Conservation (phyloP, 495 filamentous ascomycete species). For the Ascodesmis nigricans region DNA sequence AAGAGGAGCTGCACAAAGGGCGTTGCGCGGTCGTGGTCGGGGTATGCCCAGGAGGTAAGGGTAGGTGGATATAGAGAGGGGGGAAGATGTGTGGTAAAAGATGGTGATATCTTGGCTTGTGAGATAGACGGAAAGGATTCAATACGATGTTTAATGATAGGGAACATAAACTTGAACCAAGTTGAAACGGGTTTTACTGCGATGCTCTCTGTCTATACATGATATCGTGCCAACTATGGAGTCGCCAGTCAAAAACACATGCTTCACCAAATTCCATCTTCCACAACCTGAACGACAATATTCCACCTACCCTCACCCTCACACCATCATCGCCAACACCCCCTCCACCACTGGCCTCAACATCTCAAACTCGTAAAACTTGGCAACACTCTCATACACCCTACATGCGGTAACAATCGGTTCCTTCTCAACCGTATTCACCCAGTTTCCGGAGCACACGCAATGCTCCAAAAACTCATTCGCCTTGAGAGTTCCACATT, state of each 20-base stretch:
- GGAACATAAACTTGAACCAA: no score
- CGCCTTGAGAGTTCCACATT: constrained; percentile 41
- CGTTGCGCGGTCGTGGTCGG: constrained; percentile 59
- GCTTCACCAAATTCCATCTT: no score
- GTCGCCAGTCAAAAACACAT: no score
- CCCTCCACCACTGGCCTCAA: constrained; percentile 49
- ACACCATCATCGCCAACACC: constrained; percentile 24
- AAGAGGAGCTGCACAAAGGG: constrained; percentile 79
- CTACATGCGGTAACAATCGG: constrained; percentile 41
- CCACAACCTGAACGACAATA: no score
- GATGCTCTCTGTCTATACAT: no score
- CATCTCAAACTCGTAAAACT: constrained; percentile 60
- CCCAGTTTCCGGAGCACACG: constrained; percentile 71
- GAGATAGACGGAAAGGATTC: no score
- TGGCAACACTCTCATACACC: constrained; percentile 51
- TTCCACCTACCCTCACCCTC: no score
- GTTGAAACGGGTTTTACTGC: no score
- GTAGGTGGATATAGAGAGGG: background rate
- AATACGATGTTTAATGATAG: no score
- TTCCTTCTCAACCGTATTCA: constrained; percentile 42
- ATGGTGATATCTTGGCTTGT: no score
- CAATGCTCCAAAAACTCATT: constrained; percentile 98
- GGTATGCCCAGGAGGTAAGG: constrained; percentile 70
- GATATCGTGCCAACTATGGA: no score
- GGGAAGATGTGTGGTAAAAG: no score